These are phyloP conservation scores for Saturnispora quitensis DNA, from an alignment of 805 yeast genomes.

Conservation along the genomic window DNA sequence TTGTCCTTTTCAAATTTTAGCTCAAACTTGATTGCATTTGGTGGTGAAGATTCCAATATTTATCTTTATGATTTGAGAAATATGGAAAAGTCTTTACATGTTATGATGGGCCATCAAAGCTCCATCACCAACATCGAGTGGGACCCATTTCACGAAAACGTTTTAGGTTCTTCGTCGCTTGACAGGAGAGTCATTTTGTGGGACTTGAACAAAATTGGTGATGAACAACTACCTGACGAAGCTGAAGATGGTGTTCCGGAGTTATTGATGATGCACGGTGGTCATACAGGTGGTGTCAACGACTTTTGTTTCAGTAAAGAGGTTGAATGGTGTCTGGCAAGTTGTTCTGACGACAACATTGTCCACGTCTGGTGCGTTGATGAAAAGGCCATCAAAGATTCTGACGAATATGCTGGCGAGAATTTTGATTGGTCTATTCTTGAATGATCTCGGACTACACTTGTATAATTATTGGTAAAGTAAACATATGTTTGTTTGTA, in stretches of 20 bases:
- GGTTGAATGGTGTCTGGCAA: conserved; percentile 69
- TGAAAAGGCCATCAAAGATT: conserved; percentile 23
- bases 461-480: background rate
- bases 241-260: conserved; percentile 90
- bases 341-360: conserved; percentile 52
- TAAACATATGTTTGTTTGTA: background rate
- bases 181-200: conserved; percentile 74
- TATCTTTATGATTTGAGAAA: conserved; percentile 55
- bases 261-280: conserved; percentile 85
- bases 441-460: background rate
- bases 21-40: conserved; percentile 52
- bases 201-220: conserved; percentile 75
- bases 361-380: conserved; percentile 51
- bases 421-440: conserved; percentile 1
- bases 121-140: conserved; percentile 67
- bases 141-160: conserved; percentile 69
- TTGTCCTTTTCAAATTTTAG: conserved; percentile 59
- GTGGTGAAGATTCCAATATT: conserved; percentile 59
- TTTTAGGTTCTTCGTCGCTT: conserved; percentile 65
- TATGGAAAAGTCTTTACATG: conserved; percentile 40
- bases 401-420: conserved; percentile 6
- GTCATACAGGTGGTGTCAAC: conserved; percentile 70
- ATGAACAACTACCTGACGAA: conserved; percentile 78
- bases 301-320: conserved; percentile 65
- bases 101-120: conserved; percentile 74